These are phyloP conservation scores for Aphanomyces cochlioides DNA, from an alignment of 352 stramenopile genomes.

Conservation along the genomic window DNA sequence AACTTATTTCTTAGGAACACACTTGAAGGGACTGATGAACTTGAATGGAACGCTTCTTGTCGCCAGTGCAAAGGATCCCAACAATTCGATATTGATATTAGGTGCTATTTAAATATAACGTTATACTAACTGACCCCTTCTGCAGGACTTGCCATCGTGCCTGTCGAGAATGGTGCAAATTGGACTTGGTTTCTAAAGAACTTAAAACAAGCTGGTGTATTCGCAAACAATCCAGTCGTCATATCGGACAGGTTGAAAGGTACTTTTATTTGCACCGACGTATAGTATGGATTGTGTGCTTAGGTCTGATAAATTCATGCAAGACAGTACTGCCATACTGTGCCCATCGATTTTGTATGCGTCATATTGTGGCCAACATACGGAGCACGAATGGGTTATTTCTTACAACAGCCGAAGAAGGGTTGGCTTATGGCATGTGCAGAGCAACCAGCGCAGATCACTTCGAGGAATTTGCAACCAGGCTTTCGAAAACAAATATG, in stretches of 20 bases:
- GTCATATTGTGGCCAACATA: constrained; percentile 1
- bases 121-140: background rate
- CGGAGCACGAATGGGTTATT: background rate
- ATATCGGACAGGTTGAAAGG: constrained; percentile 8
- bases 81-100: background rate
- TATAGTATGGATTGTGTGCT: background rate
- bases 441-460: background rate
- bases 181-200: background rate
- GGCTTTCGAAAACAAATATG: too few species aligned
- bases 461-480: background rate
- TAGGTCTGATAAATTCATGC: constrained; percentile 6
- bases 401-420: background rate
- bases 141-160: constrained; percentile 1
- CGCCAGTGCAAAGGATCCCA: constrained; percentile 1
- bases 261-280: background rate
- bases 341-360: constrained; percentile 5
- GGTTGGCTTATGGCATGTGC: background rate
- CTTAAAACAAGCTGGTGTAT: constrained; percentile 1
- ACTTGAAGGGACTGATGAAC: background rate
- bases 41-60: background rate
- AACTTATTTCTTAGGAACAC: background rate
- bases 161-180: background rate
- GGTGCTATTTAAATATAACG: constrained; percentile 1
- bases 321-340: background rate
- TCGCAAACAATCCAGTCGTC: background rate